These are phyloP conservation scores for Rutidosis leptorrhynchoides DNA, from an alignment of 129 eudicot genomes.

Conservation along the genomic window DNA sequence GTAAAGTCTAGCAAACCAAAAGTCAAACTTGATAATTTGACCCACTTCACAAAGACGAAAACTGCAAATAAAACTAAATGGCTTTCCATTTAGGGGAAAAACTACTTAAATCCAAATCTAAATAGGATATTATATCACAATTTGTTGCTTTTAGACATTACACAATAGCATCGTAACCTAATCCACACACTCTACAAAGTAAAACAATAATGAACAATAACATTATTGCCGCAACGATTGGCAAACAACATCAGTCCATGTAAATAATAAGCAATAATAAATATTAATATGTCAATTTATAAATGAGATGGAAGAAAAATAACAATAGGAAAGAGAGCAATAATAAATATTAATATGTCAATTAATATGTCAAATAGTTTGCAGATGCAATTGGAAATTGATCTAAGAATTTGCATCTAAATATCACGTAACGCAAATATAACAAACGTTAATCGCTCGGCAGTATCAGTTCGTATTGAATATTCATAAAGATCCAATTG, in stretches of 20 bases:
- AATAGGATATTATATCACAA: background rate
- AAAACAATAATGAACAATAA: background rate
- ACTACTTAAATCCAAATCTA: too few relatives aligned
- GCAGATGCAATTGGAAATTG: constrained; percentile 34
- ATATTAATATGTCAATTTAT: background rate
- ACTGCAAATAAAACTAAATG: background rate
- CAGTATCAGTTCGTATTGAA: too few relatives aligned
- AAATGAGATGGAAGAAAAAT: background rate
- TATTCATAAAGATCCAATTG: too few relatives aligned
- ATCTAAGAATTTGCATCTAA: constrained; percentile 42
- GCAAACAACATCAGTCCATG: constrained; percentile 17
- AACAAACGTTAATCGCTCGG: constrained; percentile 24
- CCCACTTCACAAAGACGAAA: background rate
- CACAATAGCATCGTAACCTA: background rate
- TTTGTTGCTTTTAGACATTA: constrained; percentile 2
- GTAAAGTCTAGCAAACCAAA: background rate
- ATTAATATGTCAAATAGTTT: constrained; percentile 24
- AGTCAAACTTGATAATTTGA: background rate
- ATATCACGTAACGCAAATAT: background rate
- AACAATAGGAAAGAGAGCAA: constrained; percentile 20
- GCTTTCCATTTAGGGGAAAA: background rate
- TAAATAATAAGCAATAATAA: background rate
- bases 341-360: too few relatives aligned
- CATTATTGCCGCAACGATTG: background rate
- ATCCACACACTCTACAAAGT: background rate